These are phyloP conservation scores for Pseudonitzschia multistriata DNA, from an alignment of 108 stramenopile species.

Conservation along the genomic window DNA sequence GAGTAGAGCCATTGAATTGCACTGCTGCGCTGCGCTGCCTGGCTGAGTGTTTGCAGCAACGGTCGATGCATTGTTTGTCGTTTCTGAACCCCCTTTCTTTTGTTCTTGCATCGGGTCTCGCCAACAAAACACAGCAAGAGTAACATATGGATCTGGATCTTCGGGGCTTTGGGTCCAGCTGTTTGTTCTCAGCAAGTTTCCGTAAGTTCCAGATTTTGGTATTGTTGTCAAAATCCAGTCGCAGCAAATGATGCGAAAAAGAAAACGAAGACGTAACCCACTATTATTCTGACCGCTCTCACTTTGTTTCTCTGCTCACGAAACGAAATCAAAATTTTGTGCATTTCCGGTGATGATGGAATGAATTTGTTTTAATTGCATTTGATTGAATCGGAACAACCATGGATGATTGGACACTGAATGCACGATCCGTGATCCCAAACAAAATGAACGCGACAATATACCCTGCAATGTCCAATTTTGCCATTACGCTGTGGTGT, in stretches of 20 bases:
- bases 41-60: too few species aligned
- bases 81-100: neutral
- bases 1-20: too few species aligned
- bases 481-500: too few species aligned
- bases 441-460: neutral
- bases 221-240: neutral
- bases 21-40: too few species aligned
- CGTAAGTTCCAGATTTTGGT: slow-evolving; percentile 45
- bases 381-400: too few species aligned
- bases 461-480: neutral
- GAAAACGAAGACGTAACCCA: too few species aligned
- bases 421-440: neutral
- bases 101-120: neutral
- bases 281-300: too few species aligned
- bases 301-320: too few species aligned
- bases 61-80: neutral
- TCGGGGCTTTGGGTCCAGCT: slow-evolving; percentile 91
- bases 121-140: neutral
- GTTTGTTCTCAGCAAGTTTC: slow-evolving; percentile 89
- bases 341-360: too few species aligned
- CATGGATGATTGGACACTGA: neutral
- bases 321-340: too few species aligned
- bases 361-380: too few species aligned
- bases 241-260: too few species aligned
- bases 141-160: slow-evolving; percentile 75